phyloP scores from a whole-genome alignment of 2,329 filamentous ascomycete species.

The Neofusicoccum cordaticola region DNA sequence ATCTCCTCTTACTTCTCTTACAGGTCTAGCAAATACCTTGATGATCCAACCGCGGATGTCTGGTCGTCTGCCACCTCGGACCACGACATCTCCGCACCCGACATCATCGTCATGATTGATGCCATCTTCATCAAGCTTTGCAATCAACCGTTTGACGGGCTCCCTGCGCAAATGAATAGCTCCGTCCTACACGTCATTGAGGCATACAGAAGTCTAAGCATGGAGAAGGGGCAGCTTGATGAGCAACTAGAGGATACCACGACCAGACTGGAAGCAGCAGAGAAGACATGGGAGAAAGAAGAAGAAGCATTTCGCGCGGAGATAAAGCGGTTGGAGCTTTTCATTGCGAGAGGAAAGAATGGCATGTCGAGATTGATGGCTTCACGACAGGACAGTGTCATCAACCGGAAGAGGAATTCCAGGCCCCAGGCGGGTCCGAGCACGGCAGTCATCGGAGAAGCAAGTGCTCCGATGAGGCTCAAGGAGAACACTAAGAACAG shows the following conservation, averaged over 20 bases:
- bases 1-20: constrained; percentile 16
- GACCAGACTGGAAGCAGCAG: neutral
- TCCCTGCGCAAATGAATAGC: constrained; percentile 9
- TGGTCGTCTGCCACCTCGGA: constrained; percentile 62
- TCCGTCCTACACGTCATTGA: constrained; percentile 4
- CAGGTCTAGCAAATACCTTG: constrained; percentile 50
- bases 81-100: constrained; percentile 28
- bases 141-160: constrained; percentile 3
- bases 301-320: neutral
- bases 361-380: constrained; percentile 42
- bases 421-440: neutral
- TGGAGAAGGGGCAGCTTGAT: neutral
- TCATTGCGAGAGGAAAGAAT: constrained; percentile 41
- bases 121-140: constrained; percentile 14
- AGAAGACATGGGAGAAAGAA: neutral
- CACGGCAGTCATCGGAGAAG: neutral
- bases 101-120: constrained; percentile 1
- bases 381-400: constrained; percentile 40
- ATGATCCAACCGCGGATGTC: constrained; percentile 70
- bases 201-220: neutral
- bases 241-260: neutral
- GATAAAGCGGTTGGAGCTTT: constrained; percentile 34
- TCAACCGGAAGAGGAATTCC: constrained; percentile 29
- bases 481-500: neutral
- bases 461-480: constrained; percentile 22